Percentiles rank a stretch among this genome's conserved stretches.
phyloP scores from a whole-genome alignment of 2,329 filamentous ascomycete species.

The Sclerotinia spermophila region DNA sequence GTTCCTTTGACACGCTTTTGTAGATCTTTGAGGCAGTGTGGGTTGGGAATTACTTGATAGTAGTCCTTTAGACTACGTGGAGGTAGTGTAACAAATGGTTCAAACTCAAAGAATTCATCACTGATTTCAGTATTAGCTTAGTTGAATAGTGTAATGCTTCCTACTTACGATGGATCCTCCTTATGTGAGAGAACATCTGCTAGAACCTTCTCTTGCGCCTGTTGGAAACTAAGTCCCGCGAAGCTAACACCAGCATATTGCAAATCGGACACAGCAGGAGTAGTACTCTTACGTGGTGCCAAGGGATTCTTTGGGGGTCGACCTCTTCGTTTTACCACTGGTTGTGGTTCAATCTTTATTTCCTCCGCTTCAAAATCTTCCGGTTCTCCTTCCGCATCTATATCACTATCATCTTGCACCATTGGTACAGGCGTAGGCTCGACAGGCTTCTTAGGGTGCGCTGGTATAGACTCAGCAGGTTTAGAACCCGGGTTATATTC shows the following conservation, averaged over 20 bases:
- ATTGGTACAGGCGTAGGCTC: conserved; percentile 47
- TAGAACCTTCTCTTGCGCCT: conserved; percentile 82
- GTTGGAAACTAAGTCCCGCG: conserved; percentile 71
- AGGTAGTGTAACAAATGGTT: conserved; percentile 75
- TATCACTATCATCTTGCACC: conserved; percentile 44
- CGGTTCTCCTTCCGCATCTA: conserved; percentile 36
- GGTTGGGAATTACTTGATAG: conserved; percentile 77
- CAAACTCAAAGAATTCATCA: conserved; percentile 65
- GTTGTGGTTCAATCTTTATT: conserved; percentile 26
- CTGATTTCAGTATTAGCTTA: conserved; percentile 40
- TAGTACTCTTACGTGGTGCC: conserved; percentile 38
- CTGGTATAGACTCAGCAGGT: background rate
- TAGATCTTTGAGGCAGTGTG: conserved; percentile 72
- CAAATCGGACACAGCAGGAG: conserved; percentile 47
- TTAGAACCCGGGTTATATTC: background rate
- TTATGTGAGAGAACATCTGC: conserved; percentile 66
- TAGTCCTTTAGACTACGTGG: conserved; percentile 75
- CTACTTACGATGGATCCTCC: conserved; percentile 59
- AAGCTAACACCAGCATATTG: conserved; percentile 58
- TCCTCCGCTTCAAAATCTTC: conserved; percentile 35
- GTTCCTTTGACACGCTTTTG: conserved; percentile 74
- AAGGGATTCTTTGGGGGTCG: conserved; percentile 31
- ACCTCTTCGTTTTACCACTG: conserved; percentile 26
- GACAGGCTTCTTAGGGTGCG: background rate
- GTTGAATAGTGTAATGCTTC: background rate